Percentiles rank a stretch among this genome's conserved stretches.
These are phyloP conservation scores for Carex pumila DNA, from an alignment of 176 grass and related monocot species.

Conservation along the genomic window DNA sequence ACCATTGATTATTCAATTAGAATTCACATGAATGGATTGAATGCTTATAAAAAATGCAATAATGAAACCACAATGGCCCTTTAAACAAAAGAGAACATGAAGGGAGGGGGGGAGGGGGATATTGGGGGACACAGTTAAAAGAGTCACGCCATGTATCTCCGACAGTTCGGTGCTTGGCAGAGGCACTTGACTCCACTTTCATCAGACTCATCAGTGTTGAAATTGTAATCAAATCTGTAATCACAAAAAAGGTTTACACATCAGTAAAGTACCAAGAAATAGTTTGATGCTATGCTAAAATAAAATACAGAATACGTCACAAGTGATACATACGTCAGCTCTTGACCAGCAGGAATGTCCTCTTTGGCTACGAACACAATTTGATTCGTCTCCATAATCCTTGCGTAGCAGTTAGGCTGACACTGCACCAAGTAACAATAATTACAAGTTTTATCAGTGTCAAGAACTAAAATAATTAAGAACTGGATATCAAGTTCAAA, in stretches of 20 bases:
- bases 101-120: neutral
- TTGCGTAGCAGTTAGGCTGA: slow-evolving; percentile 92
- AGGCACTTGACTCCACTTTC: slow-evolving; percentile 74
- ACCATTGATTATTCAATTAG: slow-evolving; percentile 7
- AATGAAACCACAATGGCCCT: neutral
- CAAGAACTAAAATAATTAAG: neutral
- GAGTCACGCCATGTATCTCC: slow-evolving; percentile 54
- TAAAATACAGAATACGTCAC: neutral
- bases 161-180: slow-evolving; percentile 71
- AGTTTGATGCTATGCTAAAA: neutral
- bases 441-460: neutral
- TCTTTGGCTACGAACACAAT: slow-evolving; percentile 82
- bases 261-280: neutral
- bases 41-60: neutral
- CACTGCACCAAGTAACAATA: slow-evolving; percentile 47
- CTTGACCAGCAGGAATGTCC: slow-evolving; percentile 70
- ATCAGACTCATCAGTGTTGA: slow-evolving; percentile 78
- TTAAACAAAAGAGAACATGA: neutral
- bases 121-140: neutral
- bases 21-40: neutral
- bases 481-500: neutral
- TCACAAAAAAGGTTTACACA: neutral
- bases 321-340: slow-evolving; percentile 68
- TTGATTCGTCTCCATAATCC: slow-evolving; percentile 69
- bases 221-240: slow-evolving; percentile 75